phyloP scores from a whole-genome alignment of 1,139 yeast species.

The Yueomyces sp. region DNA sequence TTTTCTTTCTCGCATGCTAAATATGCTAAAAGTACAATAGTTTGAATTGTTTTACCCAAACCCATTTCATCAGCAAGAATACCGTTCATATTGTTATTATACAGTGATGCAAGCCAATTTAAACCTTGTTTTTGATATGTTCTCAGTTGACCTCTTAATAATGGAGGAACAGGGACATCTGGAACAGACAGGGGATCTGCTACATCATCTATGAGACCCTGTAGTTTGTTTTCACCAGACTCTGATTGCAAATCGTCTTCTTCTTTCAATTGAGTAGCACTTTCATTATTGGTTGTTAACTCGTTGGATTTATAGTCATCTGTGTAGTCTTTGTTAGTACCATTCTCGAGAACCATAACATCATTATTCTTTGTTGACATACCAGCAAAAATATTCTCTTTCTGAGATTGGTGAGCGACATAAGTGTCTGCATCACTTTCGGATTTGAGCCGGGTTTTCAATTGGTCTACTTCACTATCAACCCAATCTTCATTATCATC shows the following conservation, averaged over 20 bases:
- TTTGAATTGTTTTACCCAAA: constrained; percentile 92
- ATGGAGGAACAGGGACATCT: constrained; percentile 61
- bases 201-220: constrained; percentile 6
- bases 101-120: constrained; percentile 92
- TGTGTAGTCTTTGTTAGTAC: not conserved
- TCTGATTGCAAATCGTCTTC: not conserved
- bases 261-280: not conserved
- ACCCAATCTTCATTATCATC: constrained; percentile 2
- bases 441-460: not conserved
- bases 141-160: constrained; percentile 73
- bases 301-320: not conserved
- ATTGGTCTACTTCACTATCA: not conserved
- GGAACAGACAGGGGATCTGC: constrained; percentile 40
- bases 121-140: constrained; percentile 93
- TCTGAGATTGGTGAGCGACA: not conserved
- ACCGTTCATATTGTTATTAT: constrained; percentile 88
- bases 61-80: constrained; percentile 99
- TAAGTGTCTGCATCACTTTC: not conserved
- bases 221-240: no score
- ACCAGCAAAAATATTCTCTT: not conserved
- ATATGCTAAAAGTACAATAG: constrained; percentile 75
- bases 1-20: constrained; percentile 86
- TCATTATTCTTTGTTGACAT: not conserved
- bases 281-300: not conserved
- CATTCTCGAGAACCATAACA: not conserved